Evolutionary conservation across 768 basidiomycete species (phyloP).

Genomic region (Phylloporus rhodoxanthus): DNA sequence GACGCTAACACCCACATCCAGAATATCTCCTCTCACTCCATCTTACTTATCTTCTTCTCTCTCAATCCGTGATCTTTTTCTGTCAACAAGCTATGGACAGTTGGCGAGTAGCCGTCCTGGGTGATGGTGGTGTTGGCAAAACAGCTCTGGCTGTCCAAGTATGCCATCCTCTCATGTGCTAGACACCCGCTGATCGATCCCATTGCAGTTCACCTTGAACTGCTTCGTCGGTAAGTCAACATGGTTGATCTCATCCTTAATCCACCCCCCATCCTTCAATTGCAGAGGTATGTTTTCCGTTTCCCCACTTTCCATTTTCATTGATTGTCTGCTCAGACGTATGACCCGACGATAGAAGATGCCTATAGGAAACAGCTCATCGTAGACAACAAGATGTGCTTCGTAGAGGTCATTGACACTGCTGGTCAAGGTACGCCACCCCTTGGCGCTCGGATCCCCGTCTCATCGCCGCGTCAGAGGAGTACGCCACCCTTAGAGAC

Average conservation of each 20-base stretch:
- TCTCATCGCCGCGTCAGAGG: conserved; percentile 54
- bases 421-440: conserved; percentile 82
- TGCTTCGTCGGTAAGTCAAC: conserved; percentile 83
- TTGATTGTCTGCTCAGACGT: conserved; percentile 52
- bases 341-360: conserved; percentile 98
- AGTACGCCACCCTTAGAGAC: conserved; percentile 92
- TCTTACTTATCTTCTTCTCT: conserved; percentile 21
- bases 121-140: conserved; percentile 97
- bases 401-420: conserved; percentile 95
- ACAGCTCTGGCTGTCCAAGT: conserved; percentile 95
- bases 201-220: conserved; percentile 82
- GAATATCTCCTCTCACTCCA: conserved; percentile 16
- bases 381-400: conserved; percentile 92
- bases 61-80: conserved; percentile 13
- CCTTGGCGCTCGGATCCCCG: conserved; percentile 3
- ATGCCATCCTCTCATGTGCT: conserved; percentile 22
- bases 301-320: conserved; percentile 6
- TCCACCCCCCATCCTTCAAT: conserved; percentile 14
- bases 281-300: conserved; percentile 46
- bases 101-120: conserved; percentile 93
- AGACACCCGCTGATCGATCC: conserved; percentile 8
- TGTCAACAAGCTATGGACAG: conserved; percentile 65
- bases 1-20: conserved; percentile 15
- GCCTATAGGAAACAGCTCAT: conserved; percentile 93
- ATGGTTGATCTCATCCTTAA: conserved; percentile 5